A percentile compares a stretch with the other conserved stretches of the same genome.
phyloP scores from a whole-genome alignment of 129 eudicot genomes.

The Tagetes erecta region DNA sequence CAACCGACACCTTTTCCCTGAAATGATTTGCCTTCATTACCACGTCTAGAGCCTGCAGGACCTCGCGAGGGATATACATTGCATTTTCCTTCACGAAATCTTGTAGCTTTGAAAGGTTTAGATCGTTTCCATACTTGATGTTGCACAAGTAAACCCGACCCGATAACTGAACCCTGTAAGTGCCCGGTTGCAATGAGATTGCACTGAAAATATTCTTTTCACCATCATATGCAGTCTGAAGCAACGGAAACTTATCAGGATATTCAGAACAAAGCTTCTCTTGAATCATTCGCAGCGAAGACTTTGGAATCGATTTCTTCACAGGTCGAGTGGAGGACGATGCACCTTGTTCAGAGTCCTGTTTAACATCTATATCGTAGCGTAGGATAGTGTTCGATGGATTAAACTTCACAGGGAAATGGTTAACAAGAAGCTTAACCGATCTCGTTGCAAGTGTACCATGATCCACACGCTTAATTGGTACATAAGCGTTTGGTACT shows the following conservation, averaged over 20 bases:
- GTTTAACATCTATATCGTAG: slow-evolving; percentile 48
- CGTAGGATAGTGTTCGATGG: slow-evolving; percentile 43
- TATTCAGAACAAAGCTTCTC: slow-evolving; percentile 43
- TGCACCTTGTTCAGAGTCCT: slow-evolving; percentile 31
- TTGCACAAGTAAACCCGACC: slow-evolving; percentile 40
- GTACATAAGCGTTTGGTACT: slow-evolving; percentile 17
- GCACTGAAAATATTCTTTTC: slow-evolving; percentile 66
- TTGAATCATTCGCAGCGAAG: slow-evolving; percentile 35
- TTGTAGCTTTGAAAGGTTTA: slow-evolving; percentile 48
- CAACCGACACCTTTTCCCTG: slow-evolving; percentile 43
- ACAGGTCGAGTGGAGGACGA: slow-evolving; percentile 27
- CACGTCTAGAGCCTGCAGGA: slow-evolving; percentile 64
- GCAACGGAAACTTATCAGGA: slow-evolving; percentile 38
- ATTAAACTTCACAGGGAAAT: slow-evolving; percentile 53
- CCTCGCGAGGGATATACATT: slow-evolving; percentile 53
- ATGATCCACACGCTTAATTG: slow-evolving; percentile 60
- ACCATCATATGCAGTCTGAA: slow-evolving; percentile 67
- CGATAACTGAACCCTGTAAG: slow-evolving; percentile 42
- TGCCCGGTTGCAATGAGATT: slow-evolving; percentile 43
- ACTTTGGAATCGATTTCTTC: slow-evolving; percentile 39
- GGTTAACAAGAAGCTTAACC: slow-evolving; percentile 53
- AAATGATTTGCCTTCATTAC: slow-evolving; percentile 63
- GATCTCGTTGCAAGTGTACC: slow-evolving; percentile 31
- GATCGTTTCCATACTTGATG: slow-evolving; percentile 47
- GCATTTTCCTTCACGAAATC: slow-evolving; percentile 47